Percentiles rank a stretch among this genome's conserved stretches.
Conservation (phyloP, 2,329 filamentous ascomycete species). For the Trichocomaceae sp. region DNA sequence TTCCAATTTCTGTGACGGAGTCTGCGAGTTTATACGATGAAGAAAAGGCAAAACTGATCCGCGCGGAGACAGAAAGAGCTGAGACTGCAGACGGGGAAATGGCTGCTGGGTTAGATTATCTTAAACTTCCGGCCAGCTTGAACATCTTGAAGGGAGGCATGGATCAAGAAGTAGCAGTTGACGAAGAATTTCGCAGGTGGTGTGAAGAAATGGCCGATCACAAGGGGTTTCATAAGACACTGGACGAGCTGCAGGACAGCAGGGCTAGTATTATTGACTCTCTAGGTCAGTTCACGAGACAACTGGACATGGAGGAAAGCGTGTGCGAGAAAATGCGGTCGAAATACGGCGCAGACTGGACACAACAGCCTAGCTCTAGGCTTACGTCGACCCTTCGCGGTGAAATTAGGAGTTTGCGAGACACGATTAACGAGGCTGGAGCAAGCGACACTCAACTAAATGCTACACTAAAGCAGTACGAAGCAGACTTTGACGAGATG, state of each 20-base stretch:
- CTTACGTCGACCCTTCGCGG: conserved; percentile 80
- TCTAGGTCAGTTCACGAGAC: conserved; percentile 75
- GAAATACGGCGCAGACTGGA: conserved; percentile 94
- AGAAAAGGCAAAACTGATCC: conserved; percentile 91
- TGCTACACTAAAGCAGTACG: conserved; percentile 75
- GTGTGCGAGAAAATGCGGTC: conserved; percentile 99
- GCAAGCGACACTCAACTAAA: conserved; percentile 80
- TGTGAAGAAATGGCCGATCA: conserved; percentile 87
- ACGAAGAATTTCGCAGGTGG: conserved; percentile 89
- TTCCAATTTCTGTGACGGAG: conserved; percentile 92
- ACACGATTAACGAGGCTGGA: conserved; percentile 81
- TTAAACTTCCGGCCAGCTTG: conserved; percentile 80
- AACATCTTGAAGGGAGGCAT: conserved; percentile 89
- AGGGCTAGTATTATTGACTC: conserved; percentile 67
- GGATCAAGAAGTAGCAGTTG: conserved; percentile 79
- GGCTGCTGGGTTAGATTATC: conserved; percentile 87
- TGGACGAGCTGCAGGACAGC: conserved; percentile 70
- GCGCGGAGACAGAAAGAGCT: conserved; percentile 88
- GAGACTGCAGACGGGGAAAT: conserved; percentile 92
- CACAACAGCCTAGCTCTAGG: conserved; percentile 86
- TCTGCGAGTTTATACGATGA: conserved; percentile 96
- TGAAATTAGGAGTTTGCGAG: conserved; percentile 80
- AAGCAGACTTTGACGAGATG: conserved; percentile 92
- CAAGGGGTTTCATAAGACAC: conserved; percentile 68
- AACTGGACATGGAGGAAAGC: conserved; percentile 93